phyloP scores from a whole-genome alignment of 805 yeast species.

The Naumovozyma baii region DNA sequence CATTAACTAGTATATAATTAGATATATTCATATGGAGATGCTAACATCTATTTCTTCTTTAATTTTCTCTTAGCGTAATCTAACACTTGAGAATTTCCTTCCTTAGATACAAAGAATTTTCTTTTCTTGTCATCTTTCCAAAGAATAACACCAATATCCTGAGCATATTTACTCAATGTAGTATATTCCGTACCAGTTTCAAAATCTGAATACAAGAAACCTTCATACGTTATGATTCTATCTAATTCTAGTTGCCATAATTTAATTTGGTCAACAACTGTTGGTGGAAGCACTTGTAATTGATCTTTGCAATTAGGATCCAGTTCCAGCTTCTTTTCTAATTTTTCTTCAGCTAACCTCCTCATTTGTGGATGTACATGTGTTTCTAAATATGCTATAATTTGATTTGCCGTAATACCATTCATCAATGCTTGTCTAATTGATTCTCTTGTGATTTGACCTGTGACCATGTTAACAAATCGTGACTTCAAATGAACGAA shows the following conservation, averaged over 20 bases:
- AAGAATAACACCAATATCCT: constrained; percentile 81
- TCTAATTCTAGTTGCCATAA: constrained; percentile 96
- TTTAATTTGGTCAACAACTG: constrained; percentile 91
- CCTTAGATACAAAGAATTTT: constrained; percentile 77
- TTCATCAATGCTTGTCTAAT: constrained; percentile 71
- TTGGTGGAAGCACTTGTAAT: constrained; percentile 73
- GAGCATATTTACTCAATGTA: constrained; percentile 63
- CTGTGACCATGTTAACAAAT: constrained; percentile 86
- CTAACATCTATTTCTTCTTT: constrained; percentile 8
- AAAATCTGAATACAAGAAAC: constrained; percentile 83
- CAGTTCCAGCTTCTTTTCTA: constrained; percentile 58
- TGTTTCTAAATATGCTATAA: constrained; percentile 74
- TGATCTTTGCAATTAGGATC: constrained; percentile 39
- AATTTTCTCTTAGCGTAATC: constrained; percentile 66
- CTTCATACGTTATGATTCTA: constrained; percentile 77
- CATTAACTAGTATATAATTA: too few species aligned
- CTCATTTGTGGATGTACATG: constrained; percentile 94
- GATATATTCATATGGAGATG: too few species aligned
- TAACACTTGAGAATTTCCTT: constrained; percentile 82
- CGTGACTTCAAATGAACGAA: constrained; percentile 81
- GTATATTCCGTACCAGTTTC: constrained; percentile 68
- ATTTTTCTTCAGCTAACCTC: constrained; percentile 56
- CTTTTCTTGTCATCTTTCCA: constrained; percentile 70
- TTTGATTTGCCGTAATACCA: constrained; percentile 93
- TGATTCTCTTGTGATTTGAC: constrained; percentile 87